Evolutionary conservation across 2,329 filamentous ascomycete genomes (phyloP).

Genomic region (Orbilia blumenaviensis): DNA sequence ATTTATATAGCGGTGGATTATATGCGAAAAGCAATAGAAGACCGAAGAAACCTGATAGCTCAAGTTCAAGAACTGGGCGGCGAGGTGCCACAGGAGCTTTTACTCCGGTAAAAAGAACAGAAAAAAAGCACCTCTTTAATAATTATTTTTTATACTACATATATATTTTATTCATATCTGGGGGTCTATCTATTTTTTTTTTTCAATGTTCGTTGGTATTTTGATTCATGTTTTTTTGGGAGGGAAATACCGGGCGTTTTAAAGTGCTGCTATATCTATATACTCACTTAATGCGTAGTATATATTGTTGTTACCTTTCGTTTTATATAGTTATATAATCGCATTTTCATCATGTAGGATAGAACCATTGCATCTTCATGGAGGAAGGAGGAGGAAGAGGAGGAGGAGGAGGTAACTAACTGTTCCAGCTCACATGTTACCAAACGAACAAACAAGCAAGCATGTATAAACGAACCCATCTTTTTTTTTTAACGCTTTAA

Average conservation of each 20-base stretch:
- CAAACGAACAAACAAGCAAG: too few species aligned
- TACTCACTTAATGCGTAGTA: too few species aligned
- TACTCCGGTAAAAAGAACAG: conserved; percentile 43
- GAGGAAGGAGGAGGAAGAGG: background rate
- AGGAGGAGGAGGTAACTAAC: background rate
- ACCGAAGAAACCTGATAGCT: conserved; percentile 69
- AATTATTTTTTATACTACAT: background rate
- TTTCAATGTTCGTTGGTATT: background rate
- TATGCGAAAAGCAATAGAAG: conserved; percentile 70
- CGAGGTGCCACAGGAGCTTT: conserved; percentile 62
- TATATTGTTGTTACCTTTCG: too few species aligned
- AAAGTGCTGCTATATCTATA: too few species aligned
- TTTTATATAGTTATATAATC: background rate
- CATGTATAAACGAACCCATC: too few species aligned
- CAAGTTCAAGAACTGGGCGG: conserved; percentile 70
- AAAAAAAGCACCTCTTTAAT: too few species aligned
- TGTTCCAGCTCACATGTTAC: too few species aligned
- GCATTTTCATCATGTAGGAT: background rate
- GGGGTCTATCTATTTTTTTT: background rate
- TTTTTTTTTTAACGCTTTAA: too few species aligned
- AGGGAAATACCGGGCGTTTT: too few species aligned
- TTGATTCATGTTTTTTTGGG: too few species aligned
- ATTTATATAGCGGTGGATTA: conserved; percentile 67
- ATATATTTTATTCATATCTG: background rate
- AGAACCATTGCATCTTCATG: background rate